Evolutionary conservation across 2,329 filamentous ascomycete genomes (phyloP), one percentile per base, ranked within the genome.

Genomic region (Ophiocordyceps camponoti-leonardi): DNA sequence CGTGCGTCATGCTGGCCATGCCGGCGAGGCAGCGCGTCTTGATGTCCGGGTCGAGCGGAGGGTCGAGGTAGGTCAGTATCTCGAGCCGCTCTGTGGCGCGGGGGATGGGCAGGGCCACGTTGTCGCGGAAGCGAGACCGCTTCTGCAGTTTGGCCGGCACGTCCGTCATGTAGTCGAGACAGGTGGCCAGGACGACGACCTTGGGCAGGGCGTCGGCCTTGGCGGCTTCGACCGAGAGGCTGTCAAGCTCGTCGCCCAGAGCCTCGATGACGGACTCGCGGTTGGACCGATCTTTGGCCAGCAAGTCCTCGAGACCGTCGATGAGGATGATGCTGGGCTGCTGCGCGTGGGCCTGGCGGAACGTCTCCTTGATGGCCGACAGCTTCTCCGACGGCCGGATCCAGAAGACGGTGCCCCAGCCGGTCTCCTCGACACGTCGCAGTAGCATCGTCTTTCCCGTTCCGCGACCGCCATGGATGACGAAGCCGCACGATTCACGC

Each of bases 371-470:
- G 41, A 94, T 70, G 2, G 72, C 68, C 0, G 74, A 55, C 3
- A 73, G 61, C 56, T 79, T 80, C 50, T 75, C 69, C 5, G 69
- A 64, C 7, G 67, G 65, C 46, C 72, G 67, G 45, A 88, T 66
- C 46, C 67, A 72, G 51, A 83, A 72, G 1, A 87, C 76, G 39
- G 74, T 75, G 20, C 75, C 77, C 84, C 86, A 94, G 47, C 71
- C 72, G 0, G 78, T 75, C 7, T 68, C 71, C 10, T 79, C 74
- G 19, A 95, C 68, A 30, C 75, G 73, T 16, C 81, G 61, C 1
- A 95, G 66, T 0, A 95, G 67, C 50, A 83, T 71, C 0, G 78
- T 82, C 64, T 95, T 95, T 22, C 90, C 90, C 0, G 85, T 93
- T 12, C 90, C 88, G 49, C 77, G 76, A 18, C 84, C 80, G 14